phyloP scores from a whole-genome alignment of 2,329 filamentous ascomycete species.

The Neopestalotiopsis sp. region DNA sequence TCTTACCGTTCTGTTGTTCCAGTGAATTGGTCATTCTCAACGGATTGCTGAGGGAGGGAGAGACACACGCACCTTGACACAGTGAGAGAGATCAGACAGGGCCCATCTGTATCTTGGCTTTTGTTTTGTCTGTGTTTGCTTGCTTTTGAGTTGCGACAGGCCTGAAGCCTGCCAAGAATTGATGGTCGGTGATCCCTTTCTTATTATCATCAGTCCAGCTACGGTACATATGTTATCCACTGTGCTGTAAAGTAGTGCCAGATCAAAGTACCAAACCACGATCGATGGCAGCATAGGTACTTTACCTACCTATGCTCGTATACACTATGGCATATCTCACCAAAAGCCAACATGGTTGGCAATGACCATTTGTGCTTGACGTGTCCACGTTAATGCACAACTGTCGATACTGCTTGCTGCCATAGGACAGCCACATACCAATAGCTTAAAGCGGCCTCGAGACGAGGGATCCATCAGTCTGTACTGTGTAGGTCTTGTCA shows the following conservation, averaged over 20 bases:
- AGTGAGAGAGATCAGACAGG: conserved; percentile 18
- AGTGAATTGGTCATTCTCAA: background rate
- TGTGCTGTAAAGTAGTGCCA: too few species aligned
- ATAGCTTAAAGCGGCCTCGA: background rate
- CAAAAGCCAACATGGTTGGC: background rate
- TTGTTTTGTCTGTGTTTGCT: too few species aligned
- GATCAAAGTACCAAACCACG: too few species aligned
- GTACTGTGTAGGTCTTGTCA: background rate
- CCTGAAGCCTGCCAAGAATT: background rate
- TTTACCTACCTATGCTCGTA: too few species aligned
- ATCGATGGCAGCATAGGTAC: too few species aligned
- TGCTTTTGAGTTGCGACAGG: background rate
- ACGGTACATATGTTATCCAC: too few species aligned
- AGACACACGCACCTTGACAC: background rate
- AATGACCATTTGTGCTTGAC: background rate
- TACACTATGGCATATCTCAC: background rate
- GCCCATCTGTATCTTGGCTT: background rate
- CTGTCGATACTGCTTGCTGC: background rate
- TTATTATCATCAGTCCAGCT: background rate
- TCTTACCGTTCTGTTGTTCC: background rate
- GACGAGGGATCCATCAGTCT: background rate
- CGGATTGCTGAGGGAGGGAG: background rate
- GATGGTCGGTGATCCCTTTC: background rate
- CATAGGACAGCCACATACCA: background rate
- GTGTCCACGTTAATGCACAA: background rate